These are phyloP conservation scores for Antarctomyces pellizariae DNA, from an alignment of 495 filamentous ascomycete genomes.

Conservation along the genomic window DNA sequence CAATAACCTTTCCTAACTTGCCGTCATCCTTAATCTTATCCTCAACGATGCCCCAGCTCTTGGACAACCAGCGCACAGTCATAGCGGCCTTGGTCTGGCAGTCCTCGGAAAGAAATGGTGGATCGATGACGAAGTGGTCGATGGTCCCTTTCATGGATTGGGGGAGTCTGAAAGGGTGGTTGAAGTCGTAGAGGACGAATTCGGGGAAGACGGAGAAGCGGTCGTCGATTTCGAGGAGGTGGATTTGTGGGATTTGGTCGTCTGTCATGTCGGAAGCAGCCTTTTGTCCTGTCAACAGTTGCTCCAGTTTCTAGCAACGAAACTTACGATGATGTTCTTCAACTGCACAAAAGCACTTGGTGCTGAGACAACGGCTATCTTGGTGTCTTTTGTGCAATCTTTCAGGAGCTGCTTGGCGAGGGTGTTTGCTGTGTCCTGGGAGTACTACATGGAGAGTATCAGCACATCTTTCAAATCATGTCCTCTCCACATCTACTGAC, in stretches of 20 bases:
- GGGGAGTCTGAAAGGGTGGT: constrained; percentile 37
- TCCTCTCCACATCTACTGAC: too few relatives aligned
- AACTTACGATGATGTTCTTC: constrained; percentile 37
- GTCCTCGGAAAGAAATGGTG: constrained; percentile 55
- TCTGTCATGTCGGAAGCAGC: constrained; percentile 11
- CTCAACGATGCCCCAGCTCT: constrained; percentile 13
- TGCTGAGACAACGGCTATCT: constrained; percentile 45
- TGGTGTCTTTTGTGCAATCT: constrained; percentile 24
- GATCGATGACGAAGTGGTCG: constrained; percentile 48
- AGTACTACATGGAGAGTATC: constrained; percentile 27
- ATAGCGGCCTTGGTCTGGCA: constrained; percentile 66
- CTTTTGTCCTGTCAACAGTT: constrained; percentile 5
- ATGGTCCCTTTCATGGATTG: constrained; percentile 35
- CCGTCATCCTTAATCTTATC: background rate
- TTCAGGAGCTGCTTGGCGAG: constrained; percentile 38
- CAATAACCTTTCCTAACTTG: constrained; percentile 19
- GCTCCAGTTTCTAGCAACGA: background rate
- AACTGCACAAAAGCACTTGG: constrained; percentile 56
- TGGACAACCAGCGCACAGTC: constrained; percentile 45
- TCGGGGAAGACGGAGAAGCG: constrained; percentile 48
- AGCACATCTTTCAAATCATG: too few relatives aligned
- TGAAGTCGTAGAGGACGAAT: constrained; percentile 51
- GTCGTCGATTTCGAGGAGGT: constrained; percentile 45
- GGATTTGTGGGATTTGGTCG: constrained; percentile 25
- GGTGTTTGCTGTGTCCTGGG: constrained; percentile 36